Evolutionary conservation across 129 eudicot species (phyloP).

Genomic region (Flaveria linearis): DNA sequence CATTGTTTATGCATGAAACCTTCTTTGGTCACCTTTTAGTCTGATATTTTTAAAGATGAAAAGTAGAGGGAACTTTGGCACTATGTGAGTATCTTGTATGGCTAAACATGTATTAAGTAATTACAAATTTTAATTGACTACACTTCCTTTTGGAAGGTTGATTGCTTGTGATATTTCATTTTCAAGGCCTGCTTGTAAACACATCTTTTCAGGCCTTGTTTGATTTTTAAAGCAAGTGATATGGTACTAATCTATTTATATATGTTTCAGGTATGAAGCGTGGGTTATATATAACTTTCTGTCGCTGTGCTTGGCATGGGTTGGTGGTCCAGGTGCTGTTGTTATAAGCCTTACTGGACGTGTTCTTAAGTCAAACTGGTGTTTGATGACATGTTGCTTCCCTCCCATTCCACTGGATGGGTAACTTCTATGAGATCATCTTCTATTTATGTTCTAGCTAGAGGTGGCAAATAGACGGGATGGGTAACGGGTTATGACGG

Average conservation of each 20-base stretch:
- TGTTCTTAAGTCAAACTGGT: slow-evolving; percentile 70
- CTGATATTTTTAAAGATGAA: slow-evolving; percentile 21
- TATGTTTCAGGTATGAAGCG: slow-evolving; percentile 77
- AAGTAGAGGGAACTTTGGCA: background rate
- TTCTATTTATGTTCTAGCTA: background rate
- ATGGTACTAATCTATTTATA: background rate
- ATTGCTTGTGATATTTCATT: background rate
- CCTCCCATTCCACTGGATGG: slow-evolving; percentile 88
- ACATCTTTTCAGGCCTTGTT: background rate
- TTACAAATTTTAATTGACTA: background rate
- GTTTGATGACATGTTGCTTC: slow-evolving; percentile 88
- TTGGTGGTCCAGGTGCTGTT: slow-evolving; percentile 95
- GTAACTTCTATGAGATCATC: slow-evolving; percentile 38
- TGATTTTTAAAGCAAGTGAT: slow-evolving; percentile 10
- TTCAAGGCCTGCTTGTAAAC: background rate
- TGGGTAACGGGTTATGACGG: background rate
- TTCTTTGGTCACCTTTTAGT: slow-evolving; percentile 1
- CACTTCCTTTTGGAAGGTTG: background rate
- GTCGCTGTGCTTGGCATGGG: slow-evolving; percentile 92
- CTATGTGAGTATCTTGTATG: slow-evolving; percentile 9
- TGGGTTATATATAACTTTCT: slow-evolving; percentile 94
- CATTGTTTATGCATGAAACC: slow-evolving; percentile 13
- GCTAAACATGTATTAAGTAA: slow-evolving; percentile 1
- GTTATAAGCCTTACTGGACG: slow-evolving; percentile 74
- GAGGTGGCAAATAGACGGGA: background rate